These are phyloP conservation scores for Tulasnella sp. DNA, from an alignment of 768 basidiomycete genomes.

Conservation along the genomic window DNA sequence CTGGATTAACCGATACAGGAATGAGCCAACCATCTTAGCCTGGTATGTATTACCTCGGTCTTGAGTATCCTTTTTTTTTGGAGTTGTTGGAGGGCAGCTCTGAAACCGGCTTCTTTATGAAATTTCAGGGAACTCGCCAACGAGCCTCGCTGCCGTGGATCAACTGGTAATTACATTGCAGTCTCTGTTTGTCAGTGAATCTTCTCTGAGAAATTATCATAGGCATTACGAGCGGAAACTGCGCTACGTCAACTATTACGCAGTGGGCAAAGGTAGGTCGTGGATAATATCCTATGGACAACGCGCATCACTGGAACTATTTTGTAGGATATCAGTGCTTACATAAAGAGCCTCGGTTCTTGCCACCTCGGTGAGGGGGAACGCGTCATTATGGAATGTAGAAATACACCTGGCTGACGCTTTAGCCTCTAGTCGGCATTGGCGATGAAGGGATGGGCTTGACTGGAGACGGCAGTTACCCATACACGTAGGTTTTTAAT, in stretches of 20 bases:
- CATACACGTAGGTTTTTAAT: slow-evolving; percentile 51
- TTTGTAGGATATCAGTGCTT: slow-evolving; percentile 48
- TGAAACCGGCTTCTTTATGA: neutral
- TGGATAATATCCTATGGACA: neutral
- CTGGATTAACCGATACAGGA: slow-evolving; percentile 49
- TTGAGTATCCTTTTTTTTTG: neutral
- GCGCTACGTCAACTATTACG: slow-evolving; percentile 53
- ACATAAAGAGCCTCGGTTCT: slow-evolving; percentile 59
- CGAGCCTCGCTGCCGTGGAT: slow-evolving; percentile 40
- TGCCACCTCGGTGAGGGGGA: slow-evolving; percentile 50
- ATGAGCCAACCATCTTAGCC: slow-evolving; percentile 46
- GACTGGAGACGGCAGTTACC: slow-evolving; percentile 47
- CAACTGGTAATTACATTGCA: slow-evolving; percentile 36
- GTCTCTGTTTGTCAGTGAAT: neutral
- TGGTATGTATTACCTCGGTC: neutral
- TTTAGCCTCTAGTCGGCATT: slow-evolving; percentile 42
- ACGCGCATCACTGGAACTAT: neutral
- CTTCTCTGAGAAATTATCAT: neutral
- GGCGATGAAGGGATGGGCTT: slow-evolving; percentile 65
- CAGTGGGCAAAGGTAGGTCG: slow-evolving; percentile 45
- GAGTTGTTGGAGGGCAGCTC: neutral
- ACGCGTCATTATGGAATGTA: neutral
- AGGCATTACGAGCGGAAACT: slow-evolving; percentile 39
- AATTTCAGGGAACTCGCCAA: slow-evolving; percentile 52
- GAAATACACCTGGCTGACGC: neutral